Base-by-base conservation (phyloP, 2,329 filamentous ascomycete genomes). In the Phyllosticta capitalensis region DNA sequence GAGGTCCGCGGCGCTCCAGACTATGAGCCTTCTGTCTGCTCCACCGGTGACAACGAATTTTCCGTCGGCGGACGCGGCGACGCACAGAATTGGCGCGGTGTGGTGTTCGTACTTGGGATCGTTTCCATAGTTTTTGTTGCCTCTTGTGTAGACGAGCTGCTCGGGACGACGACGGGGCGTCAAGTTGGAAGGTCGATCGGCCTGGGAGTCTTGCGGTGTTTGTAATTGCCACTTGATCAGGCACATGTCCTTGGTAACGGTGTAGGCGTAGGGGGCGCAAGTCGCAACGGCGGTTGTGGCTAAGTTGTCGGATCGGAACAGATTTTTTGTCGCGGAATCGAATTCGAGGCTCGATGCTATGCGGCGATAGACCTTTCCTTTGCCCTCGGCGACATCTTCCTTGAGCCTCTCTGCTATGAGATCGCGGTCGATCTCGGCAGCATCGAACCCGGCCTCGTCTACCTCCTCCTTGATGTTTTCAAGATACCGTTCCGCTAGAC, bases 11-110 rank as follows among this genome's bases (percentile, higher is more conserved):
- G 91, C 88, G 65, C 95, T 86, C 87, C 92, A 95, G 64, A 97
- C 85, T 58, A 97, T 88, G 52, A 99, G 78, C 58, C 88, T 87
- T 61, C 85, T 84, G 72, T 97, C 92, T 64, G 84, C 82, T 55
- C 92, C 92, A 55, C 92, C 94, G 0, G 94, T 97, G 7, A 88
- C 94, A 55, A 99, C 84, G 64, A 86, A 97, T 71, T 89, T 90
- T 33, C 94, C 94, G 61, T 95, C 92, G 52, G 90, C 84, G 0
- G 90, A 96, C 20, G 90, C 89, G 0, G 91, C 92, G 28, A 97
- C 86, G 50, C 86, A 85, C 54, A 96, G 78, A 24, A 99, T 96
- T 24, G 84, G 81, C 38, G 83, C 87, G 0, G 86, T 87, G 70
- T 97, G 94, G 12, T 92, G 88, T 66, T 66, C 72, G 70, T 65